These are phyloP conservation scores for Clarireedia paspali DNA, from an alignment of 2,329 filamentous ascomycete genomes.

Conservation along the genomic window DNA sequence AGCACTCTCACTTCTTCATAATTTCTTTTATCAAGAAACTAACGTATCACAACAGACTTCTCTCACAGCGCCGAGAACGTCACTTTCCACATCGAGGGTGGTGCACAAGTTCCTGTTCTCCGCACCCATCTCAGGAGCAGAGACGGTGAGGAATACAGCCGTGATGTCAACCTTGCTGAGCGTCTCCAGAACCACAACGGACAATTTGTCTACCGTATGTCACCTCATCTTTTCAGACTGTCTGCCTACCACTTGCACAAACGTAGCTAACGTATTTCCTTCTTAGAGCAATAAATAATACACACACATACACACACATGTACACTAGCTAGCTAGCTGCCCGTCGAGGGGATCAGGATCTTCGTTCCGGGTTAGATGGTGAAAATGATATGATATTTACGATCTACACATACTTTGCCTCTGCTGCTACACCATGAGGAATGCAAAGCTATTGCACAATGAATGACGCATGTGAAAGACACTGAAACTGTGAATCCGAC, in stretches of 20 bases:
- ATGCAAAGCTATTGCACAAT: too few relatives aligned
- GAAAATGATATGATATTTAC: too few relatives aligned
- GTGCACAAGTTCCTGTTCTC: constrained; percentile 34
- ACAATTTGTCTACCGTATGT: constrained; percentile 32
- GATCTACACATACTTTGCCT: too few relatives aligned
- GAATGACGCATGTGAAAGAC: too few relatives aligned
- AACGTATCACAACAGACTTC: constrained; percentile 26
- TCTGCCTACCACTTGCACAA: not conserved
- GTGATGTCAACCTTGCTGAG: constrained; percentile 37
- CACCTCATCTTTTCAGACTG: not conserved
- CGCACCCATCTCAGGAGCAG: constrained; percentile 30
- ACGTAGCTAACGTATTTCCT: not conserved
- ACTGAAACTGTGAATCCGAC: too few relatives aligned
- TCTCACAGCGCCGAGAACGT: constrained; percentile 30
- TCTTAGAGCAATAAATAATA: not conserved
- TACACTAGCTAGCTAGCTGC: not conserved
- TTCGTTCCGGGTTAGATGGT: too few relatives aligned
- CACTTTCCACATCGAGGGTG: constrained; percentile 34
- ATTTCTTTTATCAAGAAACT: not conserved
- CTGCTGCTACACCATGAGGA: too few relatives aligned
- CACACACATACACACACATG: not conserved
- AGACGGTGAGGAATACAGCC: constrained; percentile 28
- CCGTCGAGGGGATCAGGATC: too few relatives aligned
- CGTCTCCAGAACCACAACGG: constrained; percentile 35
- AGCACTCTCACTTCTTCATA: not conserved